A percentile compares a stretch with the other conserved stretches of the same genome.
Evolutionary conservation across 179 eudicot genomes (phyloP).

Genomic region (Spergularia azorica): DNA sequence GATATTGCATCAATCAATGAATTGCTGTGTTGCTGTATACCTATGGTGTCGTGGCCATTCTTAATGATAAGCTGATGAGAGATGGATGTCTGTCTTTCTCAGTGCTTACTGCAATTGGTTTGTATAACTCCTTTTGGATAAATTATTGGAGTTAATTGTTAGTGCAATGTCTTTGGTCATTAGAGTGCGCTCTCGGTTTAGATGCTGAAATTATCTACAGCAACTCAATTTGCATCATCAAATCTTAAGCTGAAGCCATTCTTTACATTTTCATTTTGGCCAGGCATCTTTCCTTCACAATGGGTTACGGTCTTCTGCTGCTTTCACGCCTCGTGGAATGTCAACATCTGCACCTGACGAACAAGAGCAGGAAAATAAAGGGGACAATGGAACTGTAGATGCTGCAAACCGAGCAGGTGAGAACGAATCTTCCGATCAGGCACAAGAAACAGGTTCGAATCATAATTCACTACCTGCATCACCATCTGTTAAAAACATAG

Average conservation of each 20-base stretch:
- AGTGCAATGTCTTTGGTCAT: too few species aligned
- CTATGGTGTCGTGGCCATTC: neutral
- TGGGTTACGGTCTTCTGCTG: conserved; percentile 31
- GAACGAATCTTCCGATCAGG: conserved; percentile 30
- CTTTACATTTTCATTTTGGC: conserved; percentile 15
- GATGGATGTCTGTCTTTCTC: neutral
- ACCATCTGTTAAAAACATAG: conserved; percentile 35
- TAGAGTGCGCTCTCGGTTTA: neutral
- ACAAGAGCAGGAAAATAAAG: conserved; percentile 39
- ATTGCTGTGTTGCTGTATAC: too few species aligned
- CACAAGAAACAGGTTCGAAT: conserved; percentile 49
- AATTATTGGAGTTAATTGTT: neutral
- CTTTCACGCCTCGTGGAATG: conserved; percentile 55
- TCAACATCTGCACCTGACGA: conserved; percentile 74
- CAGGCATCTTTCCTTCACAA: conserved; percentile 45
- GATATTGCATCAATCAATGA: neutral
- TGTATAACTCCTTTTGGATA: neutral
- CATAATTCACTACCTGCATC: conserved; percentile 30
- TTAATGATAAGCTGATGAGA: neutral
- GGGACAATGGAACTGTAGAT: conserved; percentile 25
- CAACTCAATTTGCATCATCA: neutral
- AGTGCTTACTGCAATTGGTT: neutral
- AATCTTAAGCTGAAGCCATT: neutral
- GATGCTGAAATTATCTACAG: neutral
- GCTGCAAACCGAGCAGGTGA: conserved; percentile 7